Percentiles rank a stretch among this genome's conserved stretches.
phyloP scores from a whole-genome alignment of 495 filamentous ascomycete genomes.

The Mytilinidion resinicola region DNA sequence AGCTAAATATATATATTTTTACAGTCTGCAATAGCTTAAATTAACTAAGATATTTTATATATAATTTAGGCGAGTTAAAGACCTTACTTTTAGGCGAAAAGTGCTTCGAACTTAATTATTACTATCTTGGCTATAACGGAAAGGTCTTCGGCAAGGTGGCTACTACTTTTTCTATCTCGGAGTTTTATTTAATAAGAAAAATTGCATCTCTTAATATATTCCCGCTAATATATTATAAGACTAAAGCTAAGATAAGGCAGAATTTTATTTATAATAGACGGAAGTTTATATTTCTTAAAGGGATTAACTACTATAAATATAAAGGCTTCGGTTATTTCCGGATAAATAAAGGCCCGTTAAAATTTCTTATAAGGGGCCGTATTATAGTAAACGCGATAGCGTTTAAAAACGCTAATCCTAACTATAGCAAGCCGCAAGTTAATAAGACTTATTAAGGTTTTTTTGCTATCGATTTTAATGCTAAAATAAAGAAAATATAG shows the following conservation, averaged over 20 bases:
- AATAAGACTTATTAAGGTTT: too few species aligned
- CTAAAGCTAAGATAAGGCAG: background rate
- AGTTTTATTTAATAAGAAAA: background rate
- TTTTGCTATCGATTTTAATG: too few species aligned
- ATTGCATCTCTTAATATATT: background rate
- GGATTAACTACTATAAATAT: conserved; percentile 18
- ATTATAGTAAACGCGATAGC: conserved; percentile 23
- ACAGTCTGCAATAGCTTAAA: conserved; percentile 41
- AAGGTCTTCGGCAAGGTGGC: conserved; percentile 1
- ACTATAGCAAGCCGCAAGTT: conserved; percentile 12
- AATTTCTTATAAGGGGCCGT: conserved; percentile 14
- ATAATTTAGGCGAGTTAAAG: background rate
- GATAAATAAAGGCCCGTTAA: conserved; percentile 10
- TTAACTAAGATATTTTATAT: conserved; percentile 24
- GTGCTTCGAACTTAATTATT: background rate
- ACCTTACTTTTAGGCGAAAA: background rate
- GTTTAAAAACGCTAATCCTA: conserved; percentile 26
- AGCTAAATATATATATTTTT: conserved; percentile 38
- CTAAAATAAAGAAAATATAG: too few species aligned
- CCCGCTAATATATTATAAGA: conserved; percentile 1
- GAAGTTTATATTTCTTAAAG: conserved; percentile 19
- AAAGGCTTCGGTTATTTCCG: conserved; percentile 18
- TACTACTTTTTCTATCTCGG: background rate
- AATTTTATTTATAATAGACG: conserved; percentile 4
- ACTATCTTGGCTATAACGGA: conserved; percentile 9